phyloP scores from a whole-genome alignment of 1,284 basidiomycete species.

The Ganoderma sp. region DNA sequence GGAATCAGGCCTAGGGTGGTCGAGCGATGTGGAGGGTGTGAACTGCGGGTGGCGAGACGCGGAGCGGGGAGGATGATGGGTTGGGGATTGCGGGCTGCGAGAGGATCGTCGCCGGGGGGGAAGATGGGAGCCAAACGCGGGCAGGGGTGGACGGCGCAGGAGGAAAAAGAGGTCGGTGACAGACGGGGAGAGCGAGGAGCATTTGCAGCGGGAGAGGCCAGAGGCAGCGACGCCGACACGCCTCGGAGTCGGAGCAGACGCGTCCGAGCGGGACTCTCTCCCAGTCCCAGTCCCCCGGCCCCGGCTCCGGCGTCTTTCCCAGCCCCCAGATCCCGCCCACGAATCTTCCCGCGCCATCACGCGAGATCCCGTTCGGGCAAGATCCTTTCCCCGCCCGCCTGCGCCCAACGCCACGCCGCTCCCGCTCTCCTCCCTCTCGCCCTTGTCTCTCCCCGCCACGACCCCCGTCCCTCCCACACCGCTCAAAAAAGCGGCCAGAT shows the following conservation, averaged over 20 bases:
- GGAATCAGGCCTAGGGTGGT: slow-evolving; percentile 10
- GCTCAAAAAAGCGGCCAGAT: slow-evolving; percentile 44
- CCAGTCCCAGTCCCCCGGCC: slow-evolving; percentile 12
- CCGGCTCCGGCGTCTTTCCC: slow-evolving; percentile 21
- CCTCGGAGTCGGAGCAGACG: slow-evolving; percentile 4
- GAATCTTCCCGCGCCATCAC: slow-evolving; percentile 33
- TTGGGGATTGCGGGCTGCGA: not conserved
- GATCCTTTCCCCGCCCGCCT: slow-evolving; percentile 21
- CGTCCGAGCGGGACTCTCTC: not conserved
- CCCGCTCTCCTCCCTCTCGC: slow-evolving; percentile 8
- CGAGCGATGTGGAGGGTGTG: not conserved
- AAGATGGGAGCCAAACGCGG: not conserved
- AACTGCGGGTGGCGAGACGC: slow-evolving; percentile 3
- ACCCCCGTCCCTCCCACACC: slow-evolving; percentile 3
- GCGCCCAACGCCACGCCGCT: not conserved
- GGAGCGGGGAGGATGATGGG: not conserved
- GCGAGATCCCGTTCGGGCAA: slow-evolving; percentile 29
- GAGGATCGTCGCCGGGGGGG: not conserved
- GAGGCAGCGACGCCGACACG: not conserved
- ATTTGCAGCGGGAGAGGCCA: not conserved
- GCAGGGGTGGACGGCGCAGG: not conserved
- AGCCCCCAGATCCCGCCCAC: slow-evolving; percentile 22
- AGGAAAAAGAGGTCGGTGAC: not conserved
- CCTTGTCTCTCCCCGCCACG: slow-evolving; percentile 3
- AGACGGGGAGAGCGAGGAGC: not conserved